phyloP scores from a whole-genome alignment of 805 yeast genomes.

The Yamadazyma paraphyllophila region DNA sequence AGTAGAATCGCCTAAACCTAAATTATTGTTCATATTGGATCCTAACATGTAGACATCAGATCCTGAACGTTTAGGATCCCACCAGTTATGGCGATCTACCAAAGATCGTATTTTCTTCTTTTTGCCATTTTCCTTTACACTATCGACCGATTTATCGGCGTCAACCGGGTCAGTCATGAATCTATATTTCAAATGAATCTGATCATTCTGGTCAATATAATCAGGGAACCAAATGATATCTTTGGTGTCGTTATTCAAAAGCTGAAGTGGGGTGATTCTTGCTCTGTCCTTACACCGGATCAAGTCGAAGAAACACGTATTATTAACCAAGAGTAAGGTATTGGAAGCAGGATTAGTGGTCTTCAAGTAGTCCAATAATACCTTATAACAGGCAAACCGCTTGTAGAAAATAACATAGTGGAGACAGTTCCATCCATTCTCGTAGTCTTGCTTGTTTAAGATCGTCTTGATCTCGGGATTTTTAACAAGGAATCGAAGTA shows the following conservation, averaged over 20 bases:
- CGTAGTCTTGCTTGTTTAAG: constrained; percentile 53
- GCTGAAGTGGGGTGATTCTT: constrained; percentile 70
- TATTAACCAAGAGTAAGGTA: constrained; percentile 13
- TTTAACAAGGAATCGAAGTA: constrained; percentile 45
- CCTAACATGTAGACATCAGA: constrained; percentile 63
- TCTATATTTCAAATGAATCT: constrained; percentile 25
- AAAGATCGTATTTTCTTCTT: constrained; percentile 6
- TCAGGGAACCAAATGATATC: constrained; percentile 44
- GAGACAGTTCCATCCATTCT: constrained; percentile 79
- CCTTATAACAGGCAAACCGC: constrained; percentile 52
- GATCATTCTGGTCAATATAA: constrained; percentile 36
- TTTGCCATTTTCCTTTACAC: background rate
- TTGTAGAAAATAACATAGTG: constrained; percentile 67
- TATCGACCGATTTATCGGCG: background rate
- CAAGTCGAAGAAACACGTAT: constrained; percentile 30
- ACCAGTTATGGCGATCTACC: constrained; percentile 29
- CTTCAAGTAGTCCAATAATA: constrained; percentile 27
- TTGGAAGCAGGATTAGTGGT: constrained; percentile 5
- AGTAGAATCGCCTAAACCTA: constrained; percentile 66
- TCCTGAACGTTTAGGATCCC: constrained; percentile 50
- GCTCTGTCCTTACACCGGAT: constrained; percentile 65
- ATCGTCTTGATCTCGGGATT: constrained; percentile 46
- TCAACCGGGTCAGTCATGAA: constrained; percentile 9
- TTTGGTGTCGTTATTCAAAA: constrained; percentile 48
- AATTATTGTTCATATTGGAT: constrained; percentile 55